These are phyloP conservation scores for Melampsora larici-populina DNA, from an alignment of 1,284 basidiomycete species.

Conservation along the genomic window DNA sequence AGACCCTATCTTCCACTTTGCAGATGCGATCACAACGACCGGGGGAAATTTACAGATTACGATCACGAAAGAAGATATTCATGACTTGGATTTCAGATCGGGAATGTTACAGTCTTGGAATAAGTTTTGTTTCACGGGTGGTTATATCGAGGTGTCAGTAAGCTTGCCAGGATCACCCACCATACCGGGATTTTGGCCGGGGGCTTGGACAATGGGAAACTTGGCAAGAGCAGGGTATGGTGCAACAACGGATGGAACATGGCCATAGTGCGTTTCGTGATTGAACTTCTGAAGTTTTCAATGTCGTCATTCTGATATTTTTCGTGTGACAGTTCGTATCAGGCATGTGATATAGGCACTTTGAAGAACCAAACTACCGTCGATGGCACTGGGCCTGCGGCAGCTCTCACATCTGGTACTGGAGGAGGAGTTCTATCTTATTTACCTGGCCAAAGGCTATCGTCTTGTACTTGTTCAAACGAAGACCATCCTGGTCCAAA, in stretches of 20 bases:
- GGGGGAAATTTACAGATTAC: constrained; percentile 77
- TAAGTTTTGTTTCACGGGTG: constrained; percentile 91
- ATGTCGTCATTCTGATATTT: background rate
- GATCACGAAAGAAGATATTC: constrained; percentile 62
- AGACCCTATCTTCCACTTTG: constrained; percentile 54
- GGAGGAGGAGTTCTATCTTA: constrained; percentile 46
- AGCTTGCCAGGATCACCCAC: constrained; percentile 71
- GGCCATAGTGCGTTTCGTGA: constrained; percentile 56
- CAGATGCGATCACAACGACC: constrained; percentile 71
- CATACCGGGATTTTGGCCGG: constrained; percentile 68
- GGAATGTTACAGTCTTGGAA: constrained; percentile 68
- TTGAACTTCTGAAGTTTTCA: background rate
- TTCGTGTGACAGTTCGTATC: constrained; percentile 52
- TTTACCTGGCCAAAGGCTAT: constrained; percentile 60
- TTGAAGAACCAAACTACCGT: constrained; percentile 60
- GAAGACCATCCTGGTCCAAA: constrained; percentile 66
- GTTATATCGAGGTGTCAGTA: constrained; percentile 61
- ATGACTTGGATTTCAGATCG: constrained; percentile 69
- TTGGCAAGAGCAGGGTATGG: constrained; percentile 58
- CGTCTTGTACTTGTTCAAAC: constrained; percentile 59
- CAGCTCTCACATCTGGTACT: constrained; percentile 14
- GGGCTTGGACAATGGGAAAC: constrained; percentile 58
- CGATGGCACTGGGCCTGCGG: constrained; percentile 46
- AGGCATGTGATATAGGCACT: constrained; percentile 59
- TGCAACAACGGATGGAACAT: constrained; percentile 56